Evolutionary conservation across 1,284 basidiomycete genomes (phyloP), one percentile per base, ranked within the genome.

Genomic region (Irpex sp.): DNA sequence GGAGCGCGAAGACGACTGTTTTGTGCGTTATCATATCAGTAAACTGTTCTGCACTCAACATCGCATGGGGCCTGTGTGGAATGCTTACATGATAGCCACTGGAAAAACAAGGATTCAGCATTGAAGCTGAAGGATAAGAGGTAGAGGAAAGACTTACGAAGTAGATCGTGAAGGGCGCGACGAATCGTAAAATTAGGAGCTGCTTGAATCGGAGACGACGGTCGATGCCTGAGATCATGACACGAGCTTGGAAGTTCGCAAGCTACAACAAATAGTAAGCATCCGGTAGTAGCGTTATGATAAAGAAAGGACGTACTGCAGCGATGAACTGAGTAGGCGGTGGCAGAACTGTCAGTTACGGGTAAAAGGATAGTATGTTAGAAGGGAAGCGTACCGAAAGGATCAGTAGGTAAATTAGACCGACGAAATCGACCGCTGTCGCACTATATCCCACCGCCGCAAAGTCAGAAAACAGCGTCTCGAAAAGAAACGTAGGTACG

Each of bases 331-430:
- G 17, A n/a, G 13, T 8, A 21, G 17, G 50, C 2, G 50, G 26
- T 26, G 53, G 21, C 15, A 51, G 39, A 9, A 7, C 3, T 13
- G 51, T 35, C n/a, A 47, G 19, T 19, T 56, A 43, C 5, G 17
- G 17, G 1, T 11, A 6, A 9, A 55, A 54, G 6, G 5, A 13
- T 6, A 6, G 1, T 8, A 33, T 21, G 36, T 21, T 26, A n/a
- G 1, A 31, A 19, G 2, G 26, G 78, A 72, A 71, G 53, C 72
- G 58, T 63, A 77, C 77, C 59, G 85, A 77, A 36, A 87, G 74
- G 64, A 93, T 91, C 60, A 86, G 76, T 53, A 90, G 77, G 76
- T 92, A 94, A 64, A 93, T 89, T 5, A 91, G 77, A 31, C 89
- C 92, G 31, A 93, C 90, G 64, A 89, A 90, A 49, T 86, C 82